Conservation (phyloP, 192 early-diverging fungal species). For the Lobulomyces angularis region DNA sequence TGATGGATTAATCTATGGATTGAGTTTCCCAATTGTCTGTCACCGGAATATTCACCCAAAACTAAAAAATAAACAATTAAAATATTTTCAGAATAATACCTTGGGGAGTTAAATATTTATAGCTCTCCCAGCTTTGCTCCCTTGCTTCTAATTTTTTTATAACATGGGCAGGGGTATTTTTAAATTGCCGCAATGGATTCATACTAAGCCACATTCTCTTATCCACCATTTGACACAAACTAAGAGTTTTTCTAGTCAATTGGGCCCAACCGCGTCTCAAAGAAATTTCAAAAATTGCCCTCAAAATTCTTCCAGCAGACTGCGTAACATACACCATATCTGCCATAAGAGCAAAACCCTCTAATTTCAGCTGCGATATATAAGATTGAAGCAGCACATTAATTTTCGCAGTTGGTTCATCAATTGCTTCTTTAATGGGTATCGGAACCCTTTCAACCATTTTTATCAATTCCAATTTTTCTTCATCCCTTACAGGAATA, state of each 20-base stretch:
- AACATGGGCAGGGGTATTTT: conserved; percentile 59
- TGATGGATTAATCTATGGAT: conserved; percentile 83
- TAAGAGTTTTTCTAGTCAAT: conserved; percentile 72
- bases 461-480: conserved; percentile 81
- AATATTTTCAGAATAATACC: too few relatives aligned
- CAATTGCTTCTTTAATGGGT: conserved; percentile 84
- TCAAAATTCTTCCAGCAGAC: conserved; percentile 79
- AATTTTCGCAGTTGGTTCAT: conserved; percentile 86
- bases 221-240: conserved; percentile 97
- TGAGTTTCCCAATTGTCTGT: conserved; percentile 77
- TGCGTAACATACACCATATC: conserved; percentile 99
- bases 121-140: conserved; percentile 89
- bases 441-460: conserved; percentile 86
- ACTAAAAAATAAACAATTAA: too few relatives aligned
- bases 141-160: conserved; percentile 83
- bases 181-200: conserved; percentile 91
- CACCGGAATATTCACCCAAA: conserved; percentile 77
- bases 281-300: conserved; percentile 96
- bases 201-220: conserved; percentile 89
- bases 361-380: conserved; percentile 84
- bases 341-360: conserved; percentile 90
- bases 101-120: conserved; percentile 80
- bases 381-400: conserved; percentile 88
- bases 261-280: conserved; percentile 89
- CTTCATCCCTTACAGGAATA: conserved; percentile 88